Percentiles rank a stretch among this genome's conserved stretches.
These are phyloP conservation scores for Mortierella sp. DNA, from an alignment of 371 early-diverging fungal species.

Conservation along the genomic window DNA sequence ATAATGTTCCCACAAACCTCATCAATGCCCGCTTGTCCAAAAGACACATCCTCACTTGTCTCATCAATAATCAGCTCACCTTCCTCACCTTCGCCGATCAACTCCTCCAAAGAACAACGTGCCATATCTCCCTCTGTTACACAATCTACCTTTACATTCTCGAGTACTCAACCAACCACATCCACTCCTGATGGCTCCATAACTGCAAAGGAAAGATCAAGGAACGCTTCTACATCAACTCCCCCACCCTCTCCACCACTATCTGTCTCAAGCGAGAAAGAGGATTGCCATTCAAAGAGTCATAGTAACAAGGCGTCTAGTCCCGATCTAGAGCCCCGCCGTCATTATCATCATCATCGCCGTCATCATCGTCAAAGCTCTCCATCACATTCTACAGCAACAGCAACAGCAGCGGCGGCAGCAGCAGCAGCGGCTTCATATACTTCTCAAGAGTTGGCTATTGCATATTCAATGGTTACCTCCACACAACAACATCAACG, in stretches of 20 bases:
- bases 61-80: not conserved
- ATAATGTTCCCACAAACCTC: not conserved
- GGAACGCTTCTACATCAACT: constrained; percentile 14
- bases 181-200: not conserved
- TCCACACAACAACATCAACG: constrained; percentile 21
- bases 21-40: not conserved
- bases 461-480: constrained; percentile 52
- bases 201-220: not conserved
- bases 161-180: not conserved
- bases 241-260: constrained; percentile 19
- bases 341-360: not conserved
- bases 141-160: not conserved
- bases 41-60: not conserved
- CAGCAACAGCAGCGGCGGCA: constrained; percentile 17
- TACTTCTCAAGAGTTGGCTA: constrained; percentile 42
- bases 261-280: not conserved
- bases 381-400: not conserved
- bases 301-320: not conserved
- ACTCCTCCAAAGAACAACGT: not conserved
- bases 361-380: not conserved
- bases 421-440: constrained; percentile 31
- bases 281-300: not conserved
- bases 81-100: not conserved
- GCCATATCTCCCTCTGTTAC: not conserved
- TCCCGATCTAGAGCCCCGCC: not conserved